Evolutionary conservation across 176 grass and related monocot genomes (phyloP), one percentile per base, ranked within the genome.

Genomic region (Ensete ventricosum): DNA sequence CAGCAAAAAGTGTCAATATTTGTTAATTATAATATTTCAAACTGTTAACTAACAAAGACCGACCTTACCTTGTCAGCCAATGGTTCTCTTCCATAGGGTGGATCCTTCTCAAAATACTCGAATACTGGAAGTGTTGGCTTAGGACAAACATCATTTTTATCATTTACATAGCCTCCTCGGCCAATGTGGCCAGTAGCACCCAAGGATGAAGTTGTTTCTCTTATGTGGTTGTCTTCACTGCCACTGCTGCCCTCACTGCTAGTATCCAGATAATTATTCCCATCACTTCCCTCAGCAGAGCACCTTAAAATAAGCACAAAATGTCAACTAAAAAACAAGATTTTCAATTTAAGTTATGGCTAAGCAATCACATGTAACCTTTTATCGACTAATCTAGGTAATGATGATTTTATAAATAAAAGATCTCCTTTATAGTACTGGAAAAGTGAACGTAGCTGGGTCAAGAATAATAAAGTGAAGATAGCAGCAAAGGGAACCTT

Each of bases 71-170:
- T 96, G 83, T 96, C 88, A 63, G 85, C 75, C 62, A 95, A 84
- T n/a, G 90, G 91, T 79, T 90, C 85, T 82, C 91, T 90, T 75
- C 85, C 83, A 81, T 95, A 90, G 74, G 91, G 91, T 62, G 88
- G 85, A 72, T 84, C 81, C 79, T 86, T 81, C 69, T 95, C 91
- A 53, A 88, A 54, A 64, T 86, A 95, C 77, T 90, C 76, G 24
- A 95, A 94, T 76, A 88, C 67, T 13, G 85, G 91, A 26, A 79
- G 54, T 3, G 48, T 21, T 59, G 54, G 59, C 50, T 77, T 74
- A 22, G 58, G 82, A 24, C 21, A 69, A 53, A 73, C 65, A 10
- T 83, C 77, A 24, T 59, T 76, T 26, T 82, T 81, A 78, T 84
- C 85, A 82, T 83, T 84, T 23, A 76, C 85, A 70, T 84, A 84